These are phyloP conservation scores for Aspergillus tubingensis DNA, from an alignment of 2,329 filamentous ascomycete species.

Conservation along the genomic window DNA sequence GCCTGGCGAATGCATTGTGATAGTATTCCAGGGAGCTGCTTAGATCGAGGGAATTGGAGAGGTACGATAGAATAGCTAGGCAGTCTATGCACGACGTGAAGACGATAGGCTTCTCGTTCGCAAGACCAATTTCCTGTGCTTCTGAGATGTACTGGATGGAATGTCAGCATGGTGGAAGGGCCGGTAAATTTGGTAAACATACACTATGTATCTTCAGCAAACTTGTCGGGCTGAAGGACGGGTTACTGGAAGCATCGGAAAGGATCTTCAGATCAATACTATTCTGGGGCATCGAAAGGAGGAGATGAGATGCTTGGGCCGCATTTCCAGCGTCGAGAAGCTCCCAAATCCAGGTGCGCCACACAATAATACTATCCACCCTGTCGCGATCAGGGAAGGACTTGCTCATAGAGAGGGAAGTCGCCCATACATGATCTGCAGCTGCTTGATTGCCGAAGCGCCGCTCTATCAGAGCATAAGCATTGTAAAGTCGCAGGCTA, in stretches of 20 bases:
- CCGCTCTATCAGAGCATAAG: conserved; percentile 73
- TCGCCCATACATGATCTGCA: conserved; percentile 66
- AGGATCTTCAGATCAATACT: conserved; percentile 35
- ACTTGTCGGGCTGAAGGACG: conserved; percentile 32
- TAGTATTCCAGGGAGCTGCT: conserved; percentile 43
- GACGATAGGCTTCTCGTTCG: conserved; percentile 49
- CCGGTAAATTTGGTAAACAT: conserved; percentile 25
- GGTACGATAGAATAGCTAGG: conserved; percentile 67
- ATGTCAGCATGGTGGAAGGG: conserved; percentile 48
- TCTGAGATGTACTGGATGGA: conserved; percentile 55
- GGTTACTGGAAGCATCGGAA: conserved; percentile 18
- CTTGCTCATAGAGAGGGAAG: conserved; percentile 63
- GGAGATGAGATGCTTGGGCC: conserved; percentile 37
- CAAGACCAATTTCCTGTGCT: conserved; percentile 59
- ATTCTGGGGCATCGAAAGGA: conserved; percentile 44
- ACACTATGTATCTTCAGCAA: conserved; percentile 44
- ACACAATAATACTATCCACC: conserved; percentile 51
- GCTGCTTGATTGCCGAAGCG: conserved; percentile 58
- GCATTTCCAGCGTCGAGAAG: conserved; percentile 54
- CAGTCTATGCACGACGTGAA: conserved; percentile 63
- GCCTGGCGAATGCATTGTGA: conserved; percentile 46
- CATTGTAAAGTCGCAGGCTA: conserved; percentile 71
- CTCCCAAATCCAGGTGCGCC: conserved; percentile 68
- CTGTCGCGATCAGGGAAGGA: conserved; percentile 39
- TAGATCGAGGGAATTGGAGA: conserved; percentile 49